These are phyloP conservation scores for Zalerion maritima DNA, from an alignment of 495 filamentous ascomycete genomes.

Conservation along the genomic window DNA sequence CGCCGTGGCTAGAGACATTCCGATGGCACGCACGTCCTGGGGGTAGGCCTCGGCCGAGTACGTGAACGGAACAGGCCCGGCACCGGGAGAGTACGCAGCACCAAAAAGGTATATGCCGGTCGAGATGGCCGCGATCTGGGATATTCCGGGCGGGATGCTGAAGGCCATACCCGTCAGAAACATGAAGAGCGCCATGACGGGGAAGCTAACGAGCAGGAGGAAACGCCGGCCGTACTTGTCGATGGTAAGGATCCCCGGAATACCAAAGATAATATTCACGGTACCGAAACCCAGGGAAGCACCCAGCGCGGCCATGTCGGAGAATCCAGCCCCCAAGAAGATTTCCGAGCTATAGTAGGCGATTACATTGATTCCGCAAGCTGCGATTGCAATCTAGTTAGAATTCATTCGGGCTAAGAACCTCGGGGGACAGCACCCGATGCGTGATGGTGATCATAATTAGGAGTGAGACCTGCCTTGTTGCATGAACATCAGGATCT, in stretches of 20 bases:
- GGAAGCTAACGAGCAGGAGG: constrained; percentile 63
- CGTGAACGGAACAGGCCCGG: constrained; percentile 71
- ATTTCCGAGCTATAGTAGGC: constrained; percentile 58
- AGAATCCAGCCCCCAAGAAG: constrained; percentile 45
- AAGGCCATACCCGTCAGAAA: constrained; percentile 74
- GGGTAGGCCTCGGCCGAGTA: constrained; percentile 75
- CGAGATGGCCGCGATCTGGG: constrained; percentile 42
- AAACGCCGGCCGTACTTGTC: constrained; percentile 75
- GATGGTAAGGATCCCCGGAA: constrained; percentile 69
- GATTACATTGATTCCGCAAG: constrained; percentile 38
- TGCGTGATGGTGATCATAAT: constrained; percentile 2
- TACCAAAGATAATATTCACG: constrained; percentile 67
- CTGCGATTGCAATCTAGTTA: constrained; percentile 15
- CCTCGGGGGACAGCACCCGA: no score
- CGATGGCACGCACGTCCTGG: constrained; percentile 54
- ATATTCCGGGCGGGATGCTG: constrained; percentile 43
- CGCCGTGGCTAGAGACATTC: constrained; percentile 53
- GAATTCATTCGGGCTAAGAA: no score
- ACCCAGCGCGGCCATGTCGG: constrained; percentile 38
- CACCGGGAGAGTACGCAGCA: constrained; percentile 63
- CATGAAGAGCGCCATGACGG: constrained; percentile 54
- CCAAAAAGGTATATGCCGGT: constrained; percentile 64
- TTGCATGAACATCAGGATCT: constrained; percentile 79
- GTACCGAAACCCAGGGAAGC: constrained; percentile 64
- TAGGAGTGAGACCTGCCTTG: constrained; percentile 36